Percentiles rank a stretch among this genome's conserved stretches.
Conservation (phyloP, 2,329 filamentous ascomycete genomes). For the Coniochaeta sp. region DNA sequence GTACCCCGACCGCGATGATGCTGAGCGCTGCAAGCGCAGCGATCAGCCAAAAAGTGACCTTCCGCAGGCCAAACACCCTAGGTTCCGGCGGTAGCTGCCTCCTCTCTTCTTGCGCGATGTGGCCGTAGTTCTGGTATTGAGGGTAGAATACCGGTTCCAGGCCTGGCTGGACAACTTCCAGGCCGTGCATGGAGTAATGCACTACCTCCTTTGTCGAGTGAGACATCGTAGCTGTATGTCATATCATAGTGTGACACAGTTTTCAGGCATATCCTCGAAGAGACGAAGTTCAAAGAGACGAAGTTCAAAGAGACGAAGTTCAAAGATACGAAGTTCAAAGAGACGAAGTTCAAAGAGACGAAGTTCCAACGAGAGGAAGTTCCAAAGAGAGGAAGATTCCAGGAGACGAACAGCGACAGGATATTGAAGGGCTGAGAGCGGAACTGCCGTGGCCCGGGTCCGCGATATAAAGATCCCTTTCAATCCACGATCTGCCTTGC, state of each 20-base stretch:
- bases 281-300: too few species aligned
- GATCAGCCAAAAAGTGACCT: not conserved
- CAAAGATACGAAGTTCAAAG: too few species aligned
- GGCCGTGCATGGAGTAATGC: not conserved
- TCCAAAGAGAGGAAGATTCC: too few species aligned
- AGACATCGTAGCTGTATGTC: not conserved
- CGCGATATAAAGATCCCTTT: too few species aligned
- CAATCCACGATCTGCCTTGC: too few species aligned
- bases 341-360: too few species aligned
- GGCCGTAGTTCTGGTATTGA: not conserved
- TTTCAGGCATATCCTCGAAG: too few species aligned
- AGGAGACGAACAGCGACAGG: too few species aligned
- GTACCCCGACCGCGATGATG: not conserved
- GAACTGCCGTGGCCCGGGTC: too few species aligned
- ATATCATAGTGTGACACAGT: not conserved
- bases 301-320: too few species aligned
- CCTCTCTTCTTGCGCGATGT: not conserved
- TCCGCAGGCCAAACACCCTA: not conserved
- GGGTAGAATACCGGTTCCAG: not conserved
- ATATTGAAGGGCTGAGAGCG: too few species aligned
- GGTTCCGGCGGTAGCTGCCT: not conserved
- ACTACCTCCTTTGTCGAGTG: not conserved
- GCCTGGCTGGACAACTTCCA: conserved; percentile 1
- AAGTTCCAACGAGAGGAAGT: too few species aligned
- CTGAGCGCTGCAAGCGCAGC: not conserved